Evolutionary conservation across 2,329 filamentous ascomycete genomes (phyloP), one percentile per base, ranked within the genome.

Genomic region (Colletotrichum liriopes): DNA sequence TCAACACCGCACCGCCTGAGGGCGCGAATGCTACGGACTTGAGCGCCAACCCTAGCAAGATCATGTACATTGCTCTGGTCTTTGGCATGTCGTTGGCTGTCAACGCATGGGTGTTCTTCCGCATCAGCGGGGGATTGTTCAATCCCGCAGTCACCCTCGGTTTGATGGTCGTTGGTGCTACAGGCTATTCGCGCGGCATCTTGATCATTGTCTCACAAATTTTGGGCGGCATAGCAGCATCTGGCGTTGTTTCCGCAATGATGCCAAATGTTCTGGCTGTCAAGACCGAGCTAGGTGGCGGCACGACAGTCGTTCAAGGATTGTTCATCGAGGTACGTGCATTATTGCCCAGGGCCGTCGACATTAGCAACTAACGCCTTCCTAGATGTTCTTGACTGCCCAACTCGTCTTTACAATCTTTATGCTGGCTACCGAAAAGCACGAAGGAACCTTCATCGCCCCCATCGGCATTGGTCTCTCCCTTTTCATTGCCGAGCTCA

Each of bases 361-460:
- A 51, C 23, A 20, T 5, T 5, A 16, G 16, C 47, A 51, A 3
- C 47, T 51, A 18, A 51, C 9, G 82, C 93, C 41, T 92, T 93
- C 93, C 56, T 91, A 93, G 79, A 88, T 91, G 84, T 91, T 93
- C 77, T 84, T 92, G 47, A 93, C 91, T 0, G 84, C 89, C 0
- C 86, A 92, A 77, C 84, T 93, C 18, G 87, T 92, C 16, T 84
- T 93, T 65, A 87, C 90, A 2, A 88, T 93, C 41, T 89, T 91
- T 79, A 92, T 94, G 88, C 85, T 94, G 61, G 92, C 92, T 0
- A 89, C 90, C 5, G 92, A 94, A 78, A 94, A 94, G 82, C 92
- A 94, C 79, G 90, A 91, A 62, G 89, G 90, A 2, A 94, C 92
- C 0, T 93, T 87, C 78, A 82, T 94, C 1, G 93, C 92, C 0